phyloP scores from a whole-genome alignment of 805 yeast genomes.

The Pichia sporocuriosa region DNA sequence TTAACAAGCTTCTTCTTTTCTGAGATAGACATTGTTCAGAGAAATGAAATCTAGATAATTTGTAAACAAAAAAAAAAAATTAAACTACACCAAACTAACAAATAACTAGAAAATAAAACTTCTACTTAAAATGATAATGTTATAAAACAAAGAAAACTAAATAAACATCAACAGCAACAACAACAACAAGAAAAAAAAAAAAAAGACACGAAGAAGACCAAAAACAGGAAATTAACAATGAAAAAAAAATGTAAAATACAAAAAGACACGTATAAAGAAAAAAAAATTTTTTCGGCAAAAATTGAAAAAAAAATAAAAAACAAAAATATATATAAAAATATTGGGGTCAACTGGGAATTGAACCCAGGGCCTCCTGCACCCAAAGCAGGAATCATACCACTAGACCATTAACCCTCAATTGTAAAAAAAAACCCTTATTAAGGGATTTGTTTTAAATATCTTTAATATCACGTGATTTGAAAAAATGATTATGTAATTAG shows the following conservation, averaged over 20 bases:
- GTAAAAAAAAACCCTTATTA: too few relatives aligned
- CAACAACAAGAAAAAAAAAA: not conserved
- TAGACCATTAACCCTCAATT: constrained; percentile 35
- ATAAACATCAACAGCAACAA: too few relatives aligned
- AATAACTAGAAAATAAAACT: too few relatives aligned
- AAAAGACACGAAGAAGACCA: not conserved
- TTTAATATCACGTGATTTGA: too few relatives aligned
- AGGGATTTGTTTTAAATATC: too few relatives aligned
- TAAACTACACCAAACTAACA: not conserved
- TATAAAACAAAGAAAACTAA: too few relatives aligned
- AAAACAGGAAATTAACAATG: too few relatives aligned
- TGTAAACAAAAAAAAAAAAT: not conserved
- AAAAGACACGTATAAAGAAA: not conserved
- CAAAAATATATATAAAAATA: constrained; percentile 8
- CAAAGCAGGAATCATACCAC: constrained; percentile 54
- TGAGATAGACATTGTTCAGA: constrained; percentile 2
- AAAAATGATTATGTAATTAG: too few relatives aligned
- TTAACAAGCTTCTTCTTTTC: constrained; percentile 1
- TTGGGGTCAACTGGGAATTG: constrained; percentile 41
- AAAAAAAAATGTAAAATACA: not conserved
- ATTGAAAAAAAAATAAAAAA: too few relatives aligned
- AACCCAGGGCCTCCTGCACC: constrained; percentile 53
- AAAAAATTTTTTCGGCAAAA: too few relatives aligned
- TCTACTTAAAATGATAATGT: too few relatives aligned
- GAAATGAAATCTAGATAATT: not conserved